Evolutionary conservation across 352 stramenopile species (phyloP).

Genomic region (Plasmopara viticola): DNA sequence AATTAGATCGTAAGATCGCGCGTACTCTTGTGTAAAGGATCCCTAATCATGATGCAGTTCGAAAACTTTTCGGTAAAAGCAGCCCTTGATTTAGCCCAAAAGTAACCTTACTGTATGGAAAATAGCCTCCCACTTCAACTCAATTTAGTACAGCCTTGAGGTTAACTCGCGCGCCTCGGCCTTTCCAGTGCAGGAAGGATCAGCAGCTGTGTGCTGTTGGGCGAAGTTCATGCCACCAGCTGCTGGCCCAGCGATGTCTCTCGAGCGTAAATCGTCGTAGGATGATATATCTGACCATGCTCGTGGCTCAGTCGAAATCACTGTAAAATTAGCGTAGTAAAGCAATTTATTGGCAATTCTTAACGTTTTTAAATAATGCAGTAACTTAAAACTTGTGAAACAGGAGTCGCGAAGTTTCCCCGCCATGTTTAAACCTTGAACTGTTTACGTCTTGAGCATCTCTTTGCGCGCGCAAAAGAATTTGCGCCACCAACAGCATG

Average conservation of each 20-base stretch:
- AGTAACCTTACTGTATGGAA: no score
- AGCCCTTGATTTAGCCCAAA: no score
- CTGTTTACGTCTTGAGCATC: conserved; percentile 7
- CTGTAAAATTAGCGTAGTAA: no score
- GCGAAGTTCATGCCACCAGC: neutral
- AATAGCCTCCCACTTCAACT: neutral
- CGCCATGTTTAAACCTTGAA: conserved; percentile 10
- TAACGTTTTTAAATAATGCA: neutral
- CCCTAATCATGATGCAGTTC: no score
- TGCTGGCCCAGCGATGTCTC: neutral
- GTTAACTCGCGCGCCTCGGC: neutral
- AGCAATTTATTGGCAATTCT: no score
- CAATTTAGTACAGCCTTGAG: neutral
- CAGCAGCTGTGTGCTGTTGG: neutral
- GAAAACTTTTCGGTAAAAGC: no score
- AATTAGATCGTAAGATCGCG: no score
- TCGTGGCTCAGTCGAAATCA: neutral
- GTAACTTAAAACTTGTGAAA: neutral
- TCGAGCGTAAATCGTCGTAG: neutral
- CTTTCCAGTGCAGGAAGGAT: neutral
- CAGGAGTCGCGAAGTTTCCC: neutral
- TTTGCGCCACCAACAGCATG: conserved; percentile 22
- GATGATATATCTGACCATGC: neutral
- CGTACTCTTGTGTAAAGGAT: no score
- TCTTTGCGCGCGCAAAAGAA: conserved; percentile 9